Evolutionary conservation across 2,329 filamentous ascomycete genomes (phyloP), one percentile per base, ranked within the genome.

Genomic region (Paraphoma chrysanthemicola): DNA sequence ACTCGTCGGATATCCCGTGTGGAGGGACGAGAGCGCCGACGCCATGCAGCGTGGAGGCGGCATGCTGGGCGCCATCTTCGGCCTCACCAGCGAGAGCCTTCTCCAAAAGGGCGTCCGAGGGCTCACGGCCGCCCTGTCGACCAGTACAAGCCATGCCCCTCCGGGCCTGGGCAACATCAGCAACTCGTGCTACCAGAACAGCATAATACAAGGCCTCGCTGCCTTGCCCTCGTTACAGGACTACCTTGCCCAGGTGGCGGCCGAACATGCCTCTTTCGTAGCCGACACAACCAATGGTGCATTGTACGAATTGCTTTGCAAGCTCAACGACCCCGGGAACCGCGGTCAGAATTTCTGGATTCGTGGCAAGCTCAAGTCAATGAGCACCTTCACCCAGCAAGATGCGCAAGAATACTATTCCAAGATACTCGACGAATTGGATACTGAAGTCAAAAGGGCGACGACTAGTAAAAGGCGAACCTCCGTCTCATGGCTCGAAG

Each of bases 131-230:
- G 77, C 77, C 16, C 63, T 75, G 31, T 69, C 78, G 3, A 67
- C 62, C 45, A 67, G 53, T 8, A 57, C 66, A 31, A 70, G 65
- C 53, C 59, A 70, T 50, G 75, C 71, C 11, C 81, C 81, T 12
- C 72, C 81, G 1, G 95, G 95, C 0, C 80, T 98, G 51, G 92
- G 92, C 9, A 99, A 99, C 74, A 89, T 88, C 80, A 92, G 96
- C 79, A 97, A 97, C 74, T 97, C 93, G 1, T 98, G 95, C 80
- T 99, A 96, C 75, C 95, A 98, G 77, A 99, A 99, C 77, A 97
- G 93, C 72, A 89, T 97, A 17, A 86, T 99, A 10, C 93, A 97
- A 75, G 81, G 80, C 30, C 69, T 98, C 42, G 88, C 93, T 1
- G 90, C 93, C 4, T 81, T 98, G 30, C 83, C 85, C 16, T 85